Evolutionary conservation across 2,329 filamentous ascomycete genomes (phyloP).

Genomic region (Fusarium globosum): DNA sequence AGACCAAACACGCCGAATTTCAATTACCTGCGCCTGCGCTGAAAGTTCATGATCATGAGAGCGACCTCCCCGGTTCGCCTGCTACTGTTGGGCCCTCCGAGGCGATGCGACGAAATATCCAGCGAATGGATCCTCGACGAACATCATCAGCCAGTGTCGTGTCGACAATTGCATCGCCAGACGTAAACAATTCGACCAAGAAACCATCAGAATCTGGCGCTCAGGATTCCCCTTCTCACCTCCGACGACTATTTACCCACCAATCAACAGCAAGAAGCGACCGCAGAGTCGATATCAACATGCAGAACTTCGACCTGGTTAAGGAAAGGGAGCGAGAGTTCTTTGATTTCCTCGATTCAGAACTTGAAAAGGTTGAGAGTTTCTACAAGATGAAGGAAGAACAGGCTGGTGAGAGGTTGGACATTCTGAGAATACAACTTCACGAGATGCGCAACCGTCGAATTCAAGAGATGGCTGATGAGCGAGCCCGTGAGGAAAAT

Average conservation of each 20-base stretch:
- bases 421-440: conserved; percentile 81
- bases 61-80: conserved; percentile 39
- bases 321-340: conserved; percentile 85
- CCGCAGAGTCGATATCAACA: conserved; percentile 55
- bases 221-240: conserved; percentile 44
- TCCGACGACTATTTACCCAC: conserved; percentile 53
- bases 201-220: conserved; percentile 29
- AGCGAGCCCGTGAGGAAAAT: conserved; percentile 49
- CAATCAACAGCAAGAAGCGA: conserved; percentile 37
- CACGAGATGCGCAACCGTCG: conserved; percentile 92
- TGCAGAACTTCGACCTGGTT: conserved; percentile 68
- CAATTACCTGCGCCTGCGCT: conserved; percentile 67
- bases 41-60: conserved; percentile 47
- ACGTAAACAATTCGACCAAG: conserved; percentile 23
- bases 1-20: conserved; percentile 52
- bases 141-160: conserved; percentile 50
- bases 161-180: conserved; percentile 23
- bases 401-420: conserved; percentile 79
- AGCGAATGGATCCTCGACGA: conserved; percentile 48
- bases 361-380: conserved; percentile 89
- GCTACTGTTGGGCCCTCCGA: conserved; percentile 32
- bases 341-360: conserved; percentile 82
- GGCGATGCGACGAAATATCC: conserved; percentile 27
- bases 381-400: conserved; percentile 93
- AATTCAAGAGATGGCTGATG: conserved; percentile 73